Evolutionary conservation across 257 asterid species (phyloP).

Genomic region (Nicotiana attenuata): DNA sequence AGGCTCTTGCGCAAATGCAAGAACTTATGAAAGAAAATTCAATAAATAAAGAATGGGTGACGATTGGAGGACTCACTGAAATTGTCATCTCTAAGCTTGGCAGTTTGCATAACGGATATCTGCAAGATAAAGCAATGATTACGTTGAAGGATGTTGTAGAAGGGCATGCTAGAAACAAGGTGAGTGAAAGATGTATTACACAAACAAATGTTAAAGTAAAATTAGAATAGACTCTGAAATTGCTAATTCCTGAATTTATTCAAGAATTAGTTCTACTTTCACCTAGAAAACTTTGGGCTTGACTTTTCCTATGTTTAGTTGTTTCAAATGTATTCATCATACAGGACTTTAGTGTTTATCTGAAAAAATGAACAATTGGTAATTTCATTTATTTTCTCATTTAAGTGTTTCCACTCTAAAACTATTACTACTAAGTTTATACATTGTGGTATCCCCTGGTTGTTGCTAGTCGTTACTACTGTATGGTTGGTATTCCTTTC

Average conservation of each 20-base stretch:
- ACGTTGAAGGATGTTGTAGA: conserved; percentile 39
- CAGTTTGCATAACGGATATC: conserved; percentile 12
- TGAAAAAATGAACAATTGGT: neutral
- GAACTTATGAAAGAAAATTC: conserved; percentile 37
- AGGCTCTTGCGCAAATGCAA: conserved; percentile 35
- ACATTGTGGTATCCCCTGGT: neutral
- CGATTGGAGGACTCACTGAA: conserved; percentile 46
- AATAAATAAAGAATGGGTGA: conserved; percentile 55
- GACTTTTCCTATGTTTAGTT: neutral
- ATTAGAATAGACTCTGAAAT: neutral
- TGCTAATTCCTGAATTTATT: neutral
- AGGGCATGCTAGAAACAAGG: conserved; percentile 61
- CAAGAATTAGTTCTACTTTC: neutral
- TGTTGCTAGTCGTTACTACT: neutral
- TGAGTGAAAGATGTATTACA: conserved; percentile 12
- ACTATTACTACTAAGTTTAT: neutral
- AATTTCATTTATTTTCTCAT: neutral
- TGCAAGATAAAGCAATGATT: conserved; percentile 23
- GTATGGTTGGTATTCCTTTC: neutral
- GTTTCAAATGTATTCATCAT: neutral
- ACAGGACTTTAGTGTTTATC: neutral
- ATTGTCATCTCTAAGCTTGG: conserved; percentile 28
- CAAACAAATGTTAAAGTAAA: neutral
- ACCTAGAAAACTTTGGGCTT: neutral
- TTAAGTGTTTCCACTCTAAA: neutral